These are phyloP conservation scores for Solanum piurae DNA, from an alignment of 257 asterid species.

Conservation along the genomic window DNA sequence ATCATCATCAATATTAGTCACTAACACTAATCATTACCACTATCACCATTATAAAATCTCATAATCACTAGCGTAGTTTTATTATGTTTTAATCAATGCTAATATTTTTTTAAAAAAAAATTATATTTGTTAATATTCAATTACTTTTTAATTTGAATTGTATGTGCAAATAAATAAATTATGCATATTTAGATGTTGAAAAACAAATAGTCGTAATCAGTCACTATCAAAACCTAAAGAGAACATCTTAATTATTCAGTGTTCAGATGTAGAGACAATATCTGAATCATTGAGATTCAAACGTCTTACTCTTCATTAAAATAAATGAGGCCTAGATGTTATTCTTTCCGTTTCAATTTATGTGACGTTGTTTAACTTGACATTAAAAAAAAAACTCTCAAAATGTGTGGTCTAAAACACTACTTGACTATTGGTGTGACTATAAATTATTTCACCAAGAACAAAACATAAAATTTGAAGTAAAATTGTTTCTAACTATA, in stretches of 20 bases:
- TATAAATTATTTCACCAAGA: not conserved
- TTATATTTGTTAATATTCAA: not conserved
- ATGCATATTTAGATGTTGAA: not conserved
- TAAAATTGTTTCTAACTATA: accelerated
- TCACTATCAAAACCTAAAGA: no score
- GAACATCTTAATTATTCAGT: no score
- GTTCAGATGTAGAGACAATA: not conserved
- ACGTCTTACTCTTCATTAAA: not conserved
- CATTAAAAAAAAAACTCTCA: not conserved
- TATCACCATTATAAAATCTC: not conserved
- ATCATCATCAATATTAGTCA: not conserved
- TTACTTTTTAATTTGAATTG: not conserved
- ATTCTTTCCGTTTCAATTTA: not conserved
- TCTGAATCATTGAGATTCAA: not conserved
- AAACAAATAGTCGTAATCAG: not conserved
- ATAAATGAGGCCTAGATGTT: not conserved
- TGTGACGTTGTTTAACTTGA: not conserved
- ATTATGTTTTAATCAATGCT: not conserved
- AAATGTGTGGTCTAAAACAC: not conserved
- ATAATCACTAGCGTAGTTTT: not conserved
- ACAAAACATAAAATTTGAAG: not conserved
- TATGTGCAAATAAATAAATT: not conserved
- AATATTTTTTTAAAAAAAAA: accelerated
- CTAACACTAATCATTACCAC: not conserved
- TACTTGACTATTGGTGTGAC: not conserved